Evolutionary conservation across 768 basidiomycete species (phyloP).

Genomic region (Trametes coccinea): DNA sequence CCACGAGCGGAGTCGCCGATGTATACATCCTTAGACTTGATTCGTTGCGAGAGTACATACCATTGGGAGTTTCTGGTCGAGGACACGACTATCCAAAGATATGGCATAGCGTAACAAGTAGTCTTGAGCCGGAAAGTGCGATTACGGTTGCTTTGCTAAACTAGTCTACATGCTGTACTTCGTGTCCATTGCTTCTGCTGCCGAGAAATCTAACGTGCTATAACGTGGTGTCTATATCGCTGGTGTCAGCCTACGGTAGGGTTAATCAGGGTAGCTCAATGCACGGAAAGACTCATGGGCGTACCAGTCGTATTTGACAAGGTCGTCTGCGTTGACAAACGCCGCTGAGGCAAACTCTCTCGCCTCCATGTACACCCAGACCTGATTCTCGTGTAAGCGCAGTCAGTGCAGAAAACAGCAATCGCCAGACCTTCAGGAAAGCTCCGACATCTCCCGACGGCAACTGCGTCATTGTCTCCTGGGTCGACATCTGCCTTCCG

Average conservation of each 20-base stretch:
- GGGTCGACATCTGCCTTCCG: constrained; percentile 86
- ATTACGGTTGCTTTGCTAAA: constrained; percentile 13
- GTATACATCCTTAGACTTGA: too few species aligned
- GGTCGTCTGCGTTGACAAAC: constrained; percentile 77
- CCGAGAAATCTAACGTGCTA: constrained; percentile 3
- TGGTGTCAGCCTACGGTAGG: constrained; percentile 47
- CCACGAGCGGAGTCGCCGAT: too few species aligned
- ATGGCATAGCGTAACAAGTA: not conserved
- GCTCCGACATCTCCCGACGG: constrained; percentile 77
- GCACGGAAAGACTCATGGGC: constrained; percentile 31
- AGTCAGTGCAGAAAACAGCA: not conserved
- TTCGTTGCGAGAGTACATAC: too few species aligned
- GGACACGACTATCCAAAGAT: too few species aligned
- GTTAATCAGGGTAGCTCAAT: constrained; percentile 14
- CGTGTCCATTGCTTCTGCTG: constrained; percentile 6
- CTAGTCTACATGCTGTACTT: constrained; percentile 18
- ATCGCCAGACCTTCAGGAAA: constrained; percentile 76
- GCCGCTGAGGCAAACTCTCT: constrained; percentile 81
- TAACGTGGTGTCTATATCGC: constrained; percentile 39
- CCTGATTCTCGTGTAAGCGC: constrained; percentile 39
- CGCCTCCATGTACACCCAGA: constrained; percentile 95
- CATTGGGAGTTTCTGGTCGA: too few species aligned
- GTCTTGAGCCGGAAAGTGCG: not conserved
- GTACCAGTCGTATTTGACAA: constrained; percentile 86
- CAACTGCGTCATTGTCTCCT: constrained; percentile 60